Conservation (phyloP, 805 yeast genomes). For the Hanseniaspora guilliermondii region DNA sequence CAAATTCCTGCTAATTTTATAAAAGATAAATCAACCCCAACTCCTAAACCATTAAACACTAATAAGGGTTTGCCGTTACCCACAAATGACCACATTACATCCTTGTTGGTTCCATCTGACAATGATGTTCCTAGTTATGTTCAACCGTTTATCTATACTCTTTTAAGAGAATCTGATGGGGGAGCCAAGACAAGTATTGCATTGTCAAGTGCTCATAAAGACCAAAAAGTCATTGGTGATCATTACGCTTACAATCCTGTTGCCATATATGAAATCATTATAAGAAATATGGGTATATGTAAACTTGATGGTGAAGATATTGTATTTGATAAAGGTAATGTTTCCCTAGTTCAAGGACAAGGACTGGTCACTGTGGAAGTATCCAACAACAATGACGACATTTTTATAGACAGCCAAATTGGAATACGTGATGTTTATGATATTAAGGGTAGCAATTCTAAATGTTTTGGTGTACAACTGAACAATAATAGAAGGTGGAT, state of each 20-base stretch:
- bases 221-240: constrained; percentile 5
- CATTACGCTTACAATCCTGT: constrained; percentile 10
- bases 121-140: constrained; percentile 12
- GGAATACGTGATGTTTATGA: background rate
- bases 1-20: constrained; percentile 34
- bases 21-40: constrained; percentile 30
- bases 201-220: background rate
- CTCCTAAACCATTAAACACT: constrained; percentile 26
- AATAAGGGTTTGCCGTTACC: constrained; percentile 15
- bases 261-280: background rate
- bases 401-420: background rate
- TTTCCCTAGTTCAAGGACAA: background rate
- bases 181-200: constrained; percentile 4
- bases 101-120: constrained; percentile 14
- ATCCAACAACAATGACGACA: too few relatives aligned
- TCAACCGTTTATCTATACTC: constrained; percentile 22
- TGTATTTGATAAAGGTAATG: background rate
- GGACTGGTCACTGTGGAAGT: constrained; percentile 2
- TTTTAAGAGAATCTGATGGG: constrained; percentile 26
- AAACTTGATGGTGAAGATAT: background rate
- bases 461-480: background rate
- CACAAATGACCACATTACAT: constrained; percentile 17
- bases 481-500: background rate
- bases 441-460: background rate
- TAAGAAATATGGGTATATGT: background rate